phyloP scores from a whole-genome alignment of 257 asterid species.

The Fraxinus cuspidata region DNA sequence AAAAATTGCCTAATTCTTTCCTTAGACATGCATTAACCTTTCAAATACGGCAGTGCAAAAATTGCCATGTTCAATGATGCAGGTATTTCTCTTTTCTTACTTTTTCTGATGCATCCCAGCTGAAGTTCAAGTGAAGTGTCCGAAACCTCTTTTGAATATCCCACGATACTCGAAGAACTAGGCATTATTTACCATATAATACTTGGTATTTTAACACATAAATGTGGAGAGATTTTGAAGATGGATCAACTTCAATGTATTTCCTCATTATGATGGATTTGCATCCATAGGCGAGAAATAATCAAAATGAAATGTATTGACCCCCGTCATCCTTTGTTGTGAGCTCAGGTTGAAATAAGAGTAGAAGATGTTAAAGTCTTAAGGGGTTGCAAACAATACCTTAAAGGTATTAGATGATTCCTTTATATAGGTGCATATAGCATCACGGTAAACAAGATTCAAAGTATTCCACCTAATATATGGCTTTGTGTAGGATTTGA shows the following conservation, averaged over 20 bases:
- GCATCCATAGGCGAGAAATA: not conserved
- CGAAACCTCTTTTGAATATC: not conserved
- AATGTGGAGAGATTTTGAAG: not conserved
- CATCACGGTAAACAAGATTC: not conserved
- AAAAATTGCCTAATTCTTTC: not conserved
- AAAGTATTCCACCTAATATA: not conserved
- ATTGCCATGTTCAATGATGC: not conserved
- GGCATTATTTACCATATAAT: not conserved
- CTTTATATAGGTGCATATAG: not conserved
- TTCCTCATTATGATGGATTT: not conserved
- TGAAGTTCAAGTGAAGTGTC: not conserved
- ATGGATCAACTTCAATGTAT: not conserved
- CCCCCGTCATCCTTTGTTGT: not conserved
- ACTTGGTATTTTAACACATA: not conserved
- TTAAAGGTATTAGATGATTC: not conserved
- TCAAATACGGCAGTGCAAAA: not conserved
- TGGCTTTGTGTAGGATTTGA: not conserved
- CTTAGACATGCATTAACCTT: not conserved
- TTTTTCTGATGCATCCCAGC: not conserved
- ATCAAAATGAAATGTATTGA: not conserved
- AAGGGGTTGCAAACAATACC: not conserved
- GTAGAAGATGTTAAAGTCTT: not conserved
- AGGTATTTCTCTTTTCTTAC: not conserved
- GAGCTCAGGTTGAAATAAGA: not conserved
- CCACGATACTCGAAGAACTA: not conserved